phyloP scores from a whole-genome alignment of 2,329 filamentous ascomycete species.

The Paracamarosporium sp. region DNA sequence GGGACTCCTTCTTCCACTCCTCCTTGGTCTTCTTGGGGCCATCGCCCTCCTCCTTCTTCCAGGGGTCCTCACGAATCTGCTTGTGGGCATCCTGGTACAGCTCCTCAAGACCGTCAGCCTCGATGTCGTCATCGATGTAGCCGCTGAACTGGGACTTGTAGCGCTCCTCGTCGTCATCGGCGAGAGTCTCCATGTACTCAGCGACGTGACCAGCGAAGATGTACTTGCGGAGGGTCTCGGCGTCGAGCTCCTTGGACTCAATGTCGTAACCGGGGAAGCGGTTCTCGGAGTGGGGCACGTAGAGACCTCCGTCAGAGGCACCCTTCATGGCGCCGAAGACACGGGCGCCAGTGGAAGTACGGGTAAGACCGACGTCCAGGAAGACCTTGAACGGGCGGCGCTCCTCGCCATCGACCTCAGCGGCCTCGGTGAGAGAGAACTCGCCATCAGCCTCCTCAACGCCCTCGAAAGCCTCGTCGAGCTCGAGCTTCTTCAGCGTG shows the following conservation, averaged over 20 bases:
- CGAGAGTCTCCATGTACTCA: slow-evolving; percentile 99
- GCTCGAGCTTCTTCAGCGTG: slow-evolving; percentile 93
- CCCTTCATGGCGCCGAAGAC: slow-evolving; percentile 99
- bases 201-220: slow-evolving; percentile 98
- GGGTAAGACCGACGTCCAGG: slow-evolving; percentile 96
- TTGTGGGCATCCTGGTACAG: slow-evolving; percentile 94
- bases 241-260: slow-evolving; percentile 96
- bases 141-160: slow-evolving; percentile 98
- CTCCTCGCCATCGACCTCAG: slow-evolving; percentile 84
- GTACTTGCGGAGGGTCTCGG: slow-evolving; percentile 97
- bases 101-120: slow-evolving; percentile 97
- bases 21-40: slow-evolving; percentile 95
- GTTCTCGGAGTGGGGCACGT: slow-evolving; percentile 98
- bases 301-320: slow-evolving; percentile 96
- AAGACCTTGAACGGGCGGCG: slow-evolving; percentile 99
- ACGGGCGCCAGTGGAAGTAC: slow-evolving; percentile 97
- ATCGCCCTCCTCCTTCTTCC: slow-evolving; percentile 83
- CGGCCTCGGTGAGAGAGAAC: slow-evolving; percentile 93
- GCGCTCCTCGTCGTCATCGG: slow-evolving; percentile 99
- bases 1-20: slow-evolving; percentile 92
- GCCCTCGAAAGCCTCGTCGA: slow-evolving; percentile 91
- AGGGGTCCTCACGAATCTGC: slow-evolving; percentile 96
- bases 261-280: slow-evolving; percentile 99
- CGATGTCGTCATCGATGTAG: slow-evolving; percentile 96
- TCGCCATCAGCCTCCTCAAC: slow-evolving; percentile 98